Conservation (phyloP, 2,329 filamentous ascomycete genomes). For the Exserohilum turcica region DNA sequence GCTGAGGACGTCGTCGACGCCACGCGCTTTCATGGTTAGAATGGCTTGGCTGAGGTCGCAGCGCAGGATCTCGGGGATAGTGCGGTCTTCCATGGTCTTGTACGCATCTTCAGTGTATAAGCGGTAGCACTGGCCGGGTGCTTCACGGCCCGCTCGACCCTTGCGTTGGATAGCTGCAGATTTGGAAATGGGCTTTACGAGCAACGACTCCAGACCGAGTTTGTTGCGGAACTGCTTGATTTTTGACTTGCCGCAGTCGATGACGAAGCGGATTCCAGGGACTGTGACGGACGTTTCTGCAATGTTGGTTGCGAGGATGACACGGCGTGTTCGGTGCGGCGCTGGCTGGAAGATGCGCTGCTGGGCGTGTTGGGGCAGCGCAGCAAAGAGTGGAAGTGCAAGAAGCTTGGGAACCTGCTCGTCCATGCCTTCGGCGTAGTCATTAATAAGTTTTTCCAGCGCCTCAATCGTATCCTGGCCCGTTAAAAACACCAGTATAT, state of each 20-base stretch:
- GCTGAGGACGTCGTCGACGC: conserved; percentile 76
- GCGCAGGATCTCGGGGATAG: conserved; percentile 85
- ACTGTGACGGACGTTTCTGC: conserved; percentile 99
- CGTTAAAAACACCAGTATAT: conserved; percentile 88
- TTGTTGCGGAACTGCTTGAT: conserved; percentile 86
- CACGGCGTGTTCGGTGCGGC: conserved; percentile 76
- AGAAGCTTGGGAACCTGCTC: conserved; percentile 73
- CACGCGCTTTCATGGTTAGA: conserved; percentile 90
- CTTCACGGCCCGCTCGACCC: conserved; percentile 92
- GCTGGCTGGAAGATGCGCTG: conserved; percentile 82
- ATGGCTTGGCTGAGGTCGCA: conserved; percentile 87
- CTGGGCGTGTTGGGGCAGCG: conserved; percentile 83
- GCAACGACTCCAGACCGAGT: conserved; percentile 85
- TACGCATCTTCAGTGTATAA: conserved; percentile 85
- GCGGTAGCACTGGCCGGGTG: conserved; percentile 84
- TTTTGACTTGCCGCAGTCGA: conserved; percentile 93
- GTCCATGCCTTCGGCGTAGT: conserved; percentile 74
- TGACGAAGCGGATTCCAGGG: conserved; percentile 85
- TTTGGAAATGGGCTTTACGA: conserved; percentile 88
- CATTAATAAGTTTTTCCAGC: conserved; percentile 78
- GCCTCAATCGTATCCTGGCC: conserved; percentile 92
- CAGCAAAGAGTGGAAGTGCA: conserved; percentile 84
- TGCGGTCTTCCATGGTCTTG: conserved; percentile 69
- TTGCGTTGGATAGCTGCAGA: conserved; percentile 91
- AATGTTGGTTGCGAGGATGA: conserved; percentile 94